These are phyloP conservation scores for Rhizopogon sp. DNA, from an alignment of 768 basidiomycete species.

Conservation along the genomic window DNA sequence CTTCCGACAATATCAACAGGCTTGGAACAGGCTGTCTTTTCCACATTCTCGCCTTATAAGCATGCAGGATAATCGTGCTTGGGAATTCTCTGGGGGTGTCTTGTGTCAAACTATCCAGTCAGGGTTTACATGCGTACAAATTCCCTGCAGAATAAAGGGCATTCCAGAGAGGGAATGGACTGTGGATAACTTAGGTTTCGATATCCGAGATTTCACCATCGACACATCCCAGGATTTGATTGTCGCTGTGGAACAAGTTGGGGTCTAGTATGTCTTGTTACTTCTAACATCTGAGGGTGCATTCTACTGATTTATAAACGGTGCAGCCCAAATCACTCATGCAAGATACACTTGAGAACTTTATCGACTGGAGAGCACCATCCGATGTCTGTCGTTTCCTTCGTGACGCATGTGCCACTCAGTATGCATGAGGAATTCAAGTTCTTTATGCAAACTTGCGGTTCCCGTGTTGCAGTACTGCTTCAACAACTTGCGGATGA, in stretches of 20 bases:
- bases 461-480: constrained; percentile 25
- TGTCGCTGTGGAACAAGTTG: constrained; percentile 22
- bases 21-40: constrained; percentile 25
- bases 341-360: constrained; percentile 22
- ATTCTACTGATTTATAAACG: neutral
- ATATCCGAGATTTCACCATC: constrained; percentile 31
- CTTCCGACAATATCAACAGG: constrained; percentile 21
- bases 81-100: constrained; percentile 33
- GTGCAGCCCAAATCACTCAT: constrained; percentile 14
- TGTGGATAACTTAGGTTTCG: constrained; percentile 17
- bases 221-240: constrained; percentile 33
- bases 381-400: constrained; percentile 11
- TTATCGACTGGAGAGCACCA: constrained; percentile 26
- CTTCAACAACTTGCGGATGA: constrained; percentile 9
- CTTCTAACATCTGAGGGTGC: neutral
- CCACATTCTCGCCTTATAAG: constrained; percentile 8
- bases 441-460: constrained; percentile 29
- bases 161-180: constrained; percentile 24
- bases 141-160: constrained; percentile 27
- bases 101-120: constrained; percentile 21
- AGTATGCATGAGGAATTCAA: constrained; percentile 2
- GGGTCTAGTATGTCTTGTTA: constrained; percentile 12
- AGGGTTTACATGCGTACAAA: constrained; percentile 15
- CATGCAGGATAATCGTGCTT: constrained; percentile 16
- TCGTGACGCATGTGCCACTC: constrained; percentile 10